A percentile compares a stretch with the other conserved stretches of the same genome.
phyloP scores from a whole-genome alignment of 1,284 basidiomycete genomes.

The Ceratobasidium sp. region DNA sequence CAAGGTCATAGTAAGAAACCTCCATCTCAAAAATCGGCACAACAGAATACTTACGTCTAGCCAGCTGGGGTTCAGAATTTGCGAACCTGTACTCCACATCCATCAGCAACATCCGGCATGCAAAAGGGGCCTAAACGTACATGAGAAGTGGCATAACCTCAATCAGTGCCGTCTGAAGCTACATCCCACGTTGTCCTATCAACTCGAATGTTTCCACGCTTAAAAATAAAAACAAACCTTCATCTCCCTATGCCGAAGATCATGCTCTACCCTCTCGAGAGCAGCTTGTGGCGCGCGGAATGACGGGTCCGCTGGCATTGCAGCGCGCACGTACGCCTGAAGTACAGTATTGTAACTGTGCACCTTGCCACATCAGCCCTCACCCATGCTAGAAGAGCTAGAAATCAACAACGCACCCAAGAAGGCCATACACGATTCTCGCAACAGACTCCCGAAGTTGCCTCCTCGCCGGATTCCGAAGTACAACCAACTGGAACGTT shows the following conservation, averaged over 20 bases:
- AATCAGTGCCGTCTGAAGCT: conserved; percentile 56
- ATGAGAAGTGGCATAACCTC: conserved; percentile 54
- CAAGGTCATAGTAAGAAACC: not conserved
- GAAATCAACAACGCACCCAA: not conserved
- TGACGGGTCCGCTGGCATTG: conserved; percentile 49
- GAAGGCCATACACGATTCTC: conserved; percentile 27
- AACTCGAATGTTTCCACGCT: not conserved
- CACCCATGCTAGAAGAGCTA: not conserved
- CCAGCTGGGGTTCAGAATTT: conserved; percentile 52
- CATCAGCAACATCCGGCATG: not conserved
- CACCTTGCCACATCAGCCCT: conserved; percentile 37
- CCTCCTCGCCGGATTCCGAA: conserved; percentile 57
- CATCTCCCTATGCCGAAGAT: conserved; percentile 55
- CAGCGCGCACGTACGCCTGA: conserved; percentile 53
- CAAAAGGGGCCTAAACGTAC: conserved; percentile 46
- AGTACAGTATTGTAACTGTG: conserved; percentile 55
- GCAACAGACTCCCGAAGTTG: conserved; percentile 53
- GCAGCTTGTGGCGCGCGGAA: conserved; percentile 52
- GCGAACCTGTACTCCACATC: conserved; percentile 53
- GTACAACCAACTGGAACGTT: conserved; percentile 56
- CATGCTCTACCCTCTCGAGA: conserved; percentile 53
- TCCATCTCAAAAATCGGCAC: no score
- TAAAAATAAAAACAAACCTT: conserved; percentile 37
- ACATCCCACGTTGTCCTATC: not conserved
- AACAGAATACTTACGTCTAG: conserved; percentile 14